A percentile compares a stretch with the other conserved stretches of the same genome.
Conservation (phyloP, 495 filamentous ascomycete genomes). For the Tuber borchii region DNA sequence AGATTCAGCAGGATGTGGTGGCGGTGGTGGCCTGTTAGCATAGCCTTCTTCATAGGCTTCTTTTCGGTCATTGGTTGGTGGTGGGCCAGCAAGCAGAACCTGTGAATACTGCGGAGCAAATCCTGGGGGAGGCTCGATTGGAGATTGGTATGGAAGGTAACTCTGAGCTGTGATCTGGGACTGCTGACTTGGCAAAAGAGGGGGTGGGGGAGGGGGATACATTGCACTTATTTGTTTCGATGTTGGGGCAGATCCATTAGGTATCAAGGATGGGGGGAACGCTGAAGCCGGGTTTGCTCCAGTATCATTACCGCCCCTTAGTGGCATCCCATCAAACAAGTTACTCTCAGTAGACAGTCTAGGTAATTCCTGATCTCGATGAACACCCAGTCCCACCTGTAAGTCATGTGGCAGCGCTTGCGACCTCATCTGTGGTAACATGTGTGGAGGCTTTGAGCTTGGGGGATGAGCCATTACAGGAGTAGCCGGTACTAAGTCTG, state of each 20-base stretch:
- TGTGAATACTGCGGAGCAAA: constrained; percentile 39
- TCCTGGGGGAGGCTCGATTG: constrained; percentile 36
- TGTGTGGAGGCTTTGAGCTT: constrained; percentile 35
- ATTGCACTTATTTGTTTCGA: constrained; percentile 17
- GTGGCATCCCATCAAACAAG: constrained; percentile 22
- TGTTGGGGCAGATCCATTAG: constrained; percentile 9
- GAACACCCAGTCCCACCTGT: not conserved
- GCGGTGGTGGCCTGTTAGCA: constrained; percentile 22
- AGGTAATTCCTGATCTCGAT: constrained; percentile 4
- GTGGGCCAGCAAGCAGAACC: constrained; percentile 34
- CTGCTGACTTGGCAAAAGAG: constrained; percentile 28
- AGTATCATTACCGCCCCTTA: not conserved
- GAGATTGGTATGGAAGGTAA: constrained; percentile 29
- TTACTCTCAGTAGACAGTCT: constrained; percentile 25
- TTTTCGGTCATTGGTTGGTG: constrained; percentile 32
- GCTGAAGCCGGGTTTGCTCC: constrained; percentile 3
- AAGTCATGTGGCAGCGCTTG: constrained; percentile 4
- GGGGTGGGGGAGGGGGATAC: constrained; percentile 27
- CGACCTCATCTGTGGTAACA: constrained; percentile 17
- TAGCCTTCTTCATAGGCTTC: constrained; percentile 35
- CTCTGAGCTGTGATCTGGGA: constrained; percentile 36
- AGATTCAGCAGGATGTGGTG: constrained; percentile 7
- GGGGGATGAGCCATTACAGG: constrained; percentile 37
- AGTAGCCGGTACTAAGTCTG: constrained; percentile 34
- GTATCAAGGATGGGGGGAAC: constrained; percentile 10